phyloP scores from a whole-genome alignment of 179 eudicot species.

The Spergularia azorica region DNA sequence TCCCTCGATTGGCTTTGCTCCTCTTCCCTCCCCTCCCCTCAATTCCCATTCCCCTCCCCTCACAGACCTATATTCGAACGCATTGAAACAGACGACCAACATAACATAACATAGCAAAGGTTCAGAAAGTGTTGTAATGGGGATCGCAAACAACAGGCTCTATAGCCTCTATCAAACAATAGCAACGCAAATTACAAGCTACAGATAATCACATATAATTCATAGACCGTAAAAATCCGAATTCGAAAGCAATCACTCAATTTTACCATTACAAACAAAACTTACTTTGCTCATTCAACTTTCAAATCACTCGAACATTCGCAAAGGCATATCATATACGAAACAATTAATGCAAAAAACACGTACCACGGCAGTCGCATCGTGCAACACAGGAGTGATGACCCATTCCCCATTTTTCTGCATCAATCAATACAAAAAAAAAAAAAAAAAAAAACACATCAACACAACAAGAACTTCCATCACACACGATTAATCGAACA shows the following conservation, averaged over 20 bases:
- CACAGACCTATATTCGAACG: too few species aligned
- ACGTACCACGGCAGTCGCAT: conserved; percentile 27
- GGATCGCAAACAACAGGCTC: too few species aligned
- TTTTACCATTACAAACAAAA: background rate
- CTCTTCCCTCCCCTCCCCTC: too few species aligned
- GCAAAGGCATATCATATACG: background rate
- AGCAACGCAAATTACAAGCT: background rate
- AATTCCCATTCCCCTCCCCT: too few species aligned
- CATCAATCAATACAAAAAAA: background rate
- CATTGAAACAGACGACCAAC: background rate
- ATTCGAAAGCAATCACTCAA: background rate
- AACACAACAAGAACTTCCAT: background rate
- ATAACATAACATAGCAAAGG: background rate
- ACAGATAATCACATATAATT: background rate
- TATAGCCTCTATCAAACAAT: too few species aligned
- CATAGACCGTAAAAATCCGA: background rate
- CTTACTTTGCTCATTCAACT: background rate
- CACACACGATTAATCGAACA: background rate
- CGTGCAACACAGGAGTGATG: conserved; percentile 45
- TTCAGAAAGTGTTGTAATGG: background rate
- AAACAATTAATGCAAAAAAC: background rate
- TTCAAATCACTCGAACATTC: background rate
- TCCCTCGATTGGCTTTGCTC: too few species aligned
- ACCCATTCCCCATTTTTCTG: conserved; percentile 70
- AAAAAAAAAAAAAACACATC: background rate